Percentiles rank a stretch among this genome's conserved stretches.
Evolutionary conservation across 495 filamentous ascomycete genomes (phyloP).

Genomic region (Podospora didyma): DNA sequence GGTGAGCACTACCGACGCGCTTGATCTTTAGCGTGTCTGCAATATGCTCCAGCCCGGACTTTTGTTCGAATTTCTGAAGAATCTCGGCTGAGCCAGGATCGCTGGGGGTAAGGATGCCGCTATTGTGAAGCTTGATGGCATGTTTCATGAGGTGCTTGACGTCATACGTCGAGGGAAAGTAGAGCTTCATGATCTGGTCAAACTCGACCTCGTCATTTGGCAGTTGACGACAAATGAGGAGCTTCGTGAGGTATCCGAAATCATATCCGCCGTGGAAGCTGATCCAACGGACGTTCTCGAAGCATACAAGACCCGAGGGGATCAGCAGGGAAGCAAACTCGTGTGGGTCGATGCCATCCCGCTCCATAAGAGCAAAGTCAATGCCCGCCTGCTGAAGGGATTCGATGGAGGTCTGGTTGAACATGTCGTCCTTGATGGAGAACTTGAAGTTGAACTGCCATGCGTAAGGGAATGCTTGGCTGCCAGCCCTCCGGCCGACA

Average conservation of each 20-base stretch:
- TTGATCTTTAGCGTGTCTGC: conserved; percentile 89
- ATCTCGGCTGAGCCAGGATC: conserved; percentile 62
- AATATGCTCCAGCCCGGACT: conserved; percentile 86
- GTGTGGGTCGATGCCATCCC: conserved; percentile 84
- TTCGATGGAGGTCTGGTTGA: conserved; percentile 85
- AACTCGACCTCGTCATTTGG: conserved; percentile 87
- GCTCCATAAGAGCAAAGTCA: conserved; percentile 76
- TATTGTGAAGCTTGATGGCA: conserved; percentile 57
- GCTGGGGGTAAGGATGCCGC: conserved; percentile 60
- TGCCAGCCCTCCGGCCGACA: conserved; percentile 33
- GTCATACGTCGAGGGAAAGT: conserved; percentile 90
- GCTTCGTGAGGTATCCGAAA: conserved; percentile 94
- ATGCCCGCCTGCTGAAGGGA: conserved; percentile 82
- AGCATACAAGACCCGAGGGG: conserved; percentile 84
- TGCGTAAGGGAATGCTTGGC: conserved; percentile 71
- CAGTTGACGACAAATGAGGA: conserved; percentile 72
- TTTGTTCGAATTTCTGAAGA: conserved; percentile 73
- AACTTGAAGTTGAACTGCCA: conserved; percentile 99
- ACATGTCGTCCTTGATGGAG: conserved; percentile 92
- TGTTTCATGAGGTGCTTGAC: conserved; percentile 95
- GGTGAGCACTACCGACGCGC: conserved; percentile 79
- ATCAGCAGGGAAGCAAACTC: conserved; percentile 87
- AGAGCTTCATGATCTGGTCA: conserved; percentile 75
- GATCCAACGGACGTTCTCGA: conserved; percentile 88
- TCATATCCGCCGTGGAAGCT: conserved; percentile 99